Evolutionary conservation across 768 basidiomycete genomes (phyloP).

Genomic region (Panellus pusillus): DNA sequence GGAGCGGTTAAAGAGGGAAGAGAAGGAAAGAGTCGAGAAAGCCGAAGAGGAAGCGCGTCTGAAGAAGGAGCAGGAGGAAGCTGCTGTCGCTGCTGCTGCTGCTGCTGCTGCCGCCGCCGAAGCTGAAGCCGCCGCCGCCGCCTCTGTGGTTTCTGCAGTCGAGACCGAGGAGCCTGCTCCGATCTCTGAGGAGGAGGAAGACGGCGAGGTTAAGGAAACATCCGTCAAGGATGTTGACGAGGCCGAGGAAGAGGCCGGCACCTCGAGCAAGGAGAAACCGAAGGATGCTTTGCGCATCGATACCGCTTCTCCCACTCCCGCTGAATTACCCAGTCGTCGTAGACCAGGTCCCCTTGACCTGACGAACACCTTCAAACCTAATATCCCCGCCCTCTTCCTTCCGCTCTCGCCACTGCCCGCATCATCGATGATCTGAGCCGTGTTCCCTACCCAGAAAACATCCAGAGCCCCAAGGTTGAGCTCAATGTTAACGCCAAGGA

Average conservation of each 20-base stretch:
- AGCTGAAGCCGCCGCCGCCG: not conserved
- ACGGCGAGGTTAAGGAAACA: slow-evolving; percentile 37
- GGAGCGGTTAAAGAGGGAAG: slow-evolving; percentile 30
- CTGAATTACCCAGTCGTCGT: slow-evolving; percentile 38
- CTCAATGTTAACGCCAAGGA: slow-evolving; percentile 83
- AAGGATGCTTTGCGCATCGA: slow-evolving; percentile 68
- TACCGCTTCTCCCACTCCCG: slow-evolving; percentile 47
- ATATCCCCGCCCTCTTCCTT: slow-evolving; percentile 50
- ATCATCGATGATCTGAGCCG: slow-evolving; percentile 80
- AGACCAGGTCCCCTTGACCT: slow-evolving; percentile 79
- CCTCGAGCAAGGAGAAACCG: slow-evolving; percentile 35
- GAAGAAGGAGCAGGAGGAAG: slow-evolving; percentile 34
- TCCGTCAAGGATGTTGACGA: slow-evolving; percentile 44
- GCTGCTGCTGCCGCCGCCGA: not conserved
- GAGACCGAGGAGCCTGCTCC: slow-evolving; percentile 24
- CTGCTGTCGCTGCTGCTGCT: slow-evolving; percentile 1
- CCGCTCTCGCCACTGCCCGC: slow-evolving; percentile 77
- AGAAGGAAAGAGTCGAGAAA: slow-evolving; percentile 29
- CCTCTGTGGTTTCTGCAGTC: slow-evolving; percentile 2
- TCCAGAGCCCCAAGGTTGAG: slow-evolving; percentile 78
- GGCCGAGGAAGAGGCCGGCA: slow-evolving; percentile 33
- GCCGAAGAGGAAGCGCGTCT: slow-evolving; percentile 34
- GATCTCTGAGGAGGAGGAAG: slow-evolving; percentile 31
- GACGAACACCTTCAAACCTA: slow-evolving; percentile 46
- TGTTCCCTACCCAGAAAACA: slow-evolving; percentile 80